These are phyloP conservation scores for Lactarius hengduanensis DNA, from an alignment of 768 basidiomycete species.

Conservation along the genomic window DNA sequence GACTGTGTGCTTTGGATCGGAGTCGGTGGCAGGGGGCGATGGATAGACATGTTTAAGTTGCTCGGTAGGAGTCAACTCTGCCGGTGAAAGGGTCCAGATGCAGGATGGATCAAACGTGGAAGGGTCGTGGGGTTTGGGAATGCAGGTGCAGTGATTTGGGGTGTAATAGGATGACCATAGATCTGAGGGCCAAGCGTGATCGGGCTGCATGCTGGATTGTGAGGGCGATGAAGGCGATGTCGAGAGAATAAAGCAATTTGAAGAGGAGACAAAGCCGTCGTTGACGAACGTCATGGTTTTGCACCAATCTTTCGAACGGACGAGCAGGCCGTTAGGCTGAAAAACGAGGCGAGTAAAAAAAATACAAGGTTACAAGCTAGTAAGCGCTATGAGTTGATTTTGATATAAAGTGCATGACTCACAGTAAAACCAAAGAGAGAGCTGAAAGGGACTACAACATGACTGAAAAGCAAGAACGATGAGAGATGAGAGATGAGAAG, in stretches of 20 bases:
- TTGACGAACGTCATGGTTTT: conserved; percentile 24
- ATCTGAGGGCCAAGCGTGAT: conserved; percentile 16
- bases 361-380: not conserved
- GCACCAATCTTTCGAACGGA: conserved; percentile 24
- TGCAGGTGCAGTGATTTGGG: conserved; percentile 23
- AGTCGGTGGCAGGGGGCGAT: conserved; percentile 29
- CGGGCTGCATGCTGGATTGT: conserved; percentile 18
- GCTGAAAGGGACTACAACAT: conserved; percentile 23
- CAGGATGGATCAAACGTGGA: conserved; percentile 23
- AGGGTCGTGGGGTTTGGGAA: conserved; percentile 23
- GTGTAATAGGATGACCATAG: conserved; percentile 21
- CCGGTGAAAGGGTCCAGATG: conserved; percentile 7
- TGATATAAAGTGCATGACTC: conserved; percentile 12
- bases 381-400: not conserved
- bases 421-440: conserved; percentile 10
- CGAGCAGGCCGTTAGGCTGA: conserved; percentile 17
- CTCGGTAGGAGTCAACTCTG: not conserved
- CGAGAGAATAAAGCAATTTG: conserved; percentile 7
- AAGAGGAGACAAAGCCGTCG: conserved; percentile 15
- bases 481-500: not conserved
- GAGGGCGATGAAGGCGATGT: conserved; percentile 20
- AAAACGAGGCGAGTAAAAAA: conserved; percentile 4
- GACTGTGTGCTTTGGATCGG: conserved; percentile 30
- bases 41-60: conserved; percentile 25
- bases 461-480: conserved; percentile 8